These are phyloP conservation scores for Groenewaldozyma auringiensis DNA, from an alignment of 1,139 yeast species.

Conservation along the genomic window DNA sequence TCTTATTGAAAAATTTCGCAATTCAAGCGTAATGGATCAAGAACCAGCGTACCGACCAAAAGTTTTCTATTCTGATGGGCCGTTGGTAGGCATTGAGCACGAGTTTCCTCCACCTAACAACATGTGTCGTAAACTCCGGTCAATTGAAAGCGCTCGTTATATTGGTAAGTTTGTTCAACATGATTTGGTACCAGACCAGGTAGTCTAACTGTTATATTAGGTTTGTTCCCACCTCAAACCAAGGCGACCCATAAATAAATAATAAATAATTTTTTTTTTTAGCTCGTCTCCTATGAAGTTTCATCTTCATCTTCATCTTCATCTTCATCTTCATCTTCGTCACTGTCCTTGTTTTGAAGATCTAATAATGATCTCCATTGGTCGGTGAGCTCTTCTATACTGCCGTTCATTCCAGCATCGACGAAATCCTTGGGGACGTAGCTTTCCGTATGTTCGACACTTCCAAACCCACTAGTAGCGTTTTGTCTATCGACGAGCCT, in stretches of 20 bases:
- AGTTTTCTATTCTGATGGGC: conserved; percentile 36
- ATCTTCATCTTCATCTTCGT: no score
- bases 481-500: conserved; percentile 63
- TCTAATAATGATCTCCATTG: conserved; percentile 21
- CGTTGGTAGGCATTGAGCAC: conserved; percentile 33
- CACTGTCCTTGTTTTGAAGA: conserved; percentile 11
- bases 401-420: conserved; percentile 62
- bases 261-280: conserved; percentile 2
- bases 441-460: conserved; percentile 79
- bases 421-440: conserved; percentile 88
- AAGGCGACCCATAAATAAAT: no score
- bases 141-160: conserved; percentile 30
- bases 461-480: conserved; percentile 54
- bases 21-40: conserved; percentile 44
- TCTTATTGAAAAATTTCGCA: conserved; percentile 41
- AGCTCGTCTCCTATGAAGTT: no score
- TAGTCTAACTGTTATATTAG: conserved; percentile 1
- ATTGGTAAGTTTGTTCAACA: conserved; percentile 22
- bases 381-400: conserved; percentile 25
- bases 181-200: neutral
- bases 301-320: no score
- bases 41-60: conserved; percentile 39
- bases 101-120: conserved; percentile 35
- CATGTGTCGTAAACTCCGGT: conserved; percentile 30
- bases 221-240: conserved; percentile 14